Base-by-base conservation (phyloP, 1,139 yeast species). In the Taiozyma sp. region DNA sequence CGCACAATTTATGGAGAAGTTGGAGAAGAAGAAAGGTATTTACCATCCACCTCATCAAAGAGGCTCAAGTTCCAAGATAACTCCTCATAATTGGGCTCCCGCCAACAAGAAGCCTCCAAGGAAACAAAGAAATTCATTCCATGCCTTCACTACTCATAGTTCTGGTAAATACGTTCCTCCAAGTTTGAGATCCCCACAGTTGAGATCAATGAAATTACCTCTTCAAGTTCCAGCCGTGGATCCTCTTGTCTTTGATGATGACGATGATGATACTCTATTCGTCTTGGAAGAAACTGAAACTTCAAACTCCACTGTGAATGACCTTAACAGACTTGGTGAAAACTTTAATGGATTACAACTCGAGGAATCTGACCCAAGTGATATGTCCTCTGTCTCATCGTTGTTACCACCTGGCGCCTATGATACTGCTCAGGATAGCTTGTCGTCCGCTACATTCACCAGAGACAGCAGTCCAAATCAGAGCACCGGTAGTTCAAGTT, bases 101-200 rank as follows among this genome's bases (percentile, higher is more conserved):
- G 45, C 45, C 19, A 19, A 32, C 9, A 43, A 46, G 32, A 50
- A 51, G 29, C 50, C 47, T 47, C 50, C 46, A 42, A 59, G 46
- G 53, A 53, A 47, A 45, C 50, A 53, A 34, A 56, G 62, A 53
- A 50, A 52, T 29, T 59, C 63, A 62, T 43, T 64, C 70, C 46
- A 65, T 63, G 46, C 63, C 3, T 51, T 50, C 44, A 54, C 61
- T 3, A 45, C 56, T 1, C 66, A 72, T 2, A 46, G 45, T n/a
- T 68, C 74, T 40, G 85, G 85, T 1, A 83, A 82, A 62, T 85
- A 85, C 59, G 70, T 85, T 44, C 91, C 91, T 30, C 93, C 91
- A 19, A 83, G 79, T 62, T 71, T 86, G 61, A 73, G 91, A 62
- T 60, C 66, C 11, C 64, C 69, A 45, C 54, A 59, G 26, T 53